Evolutionary conservation across 2,329 filamentous ascomycete species (phyloP).

Genomic region (Diaporthe longicolla): DNA sequence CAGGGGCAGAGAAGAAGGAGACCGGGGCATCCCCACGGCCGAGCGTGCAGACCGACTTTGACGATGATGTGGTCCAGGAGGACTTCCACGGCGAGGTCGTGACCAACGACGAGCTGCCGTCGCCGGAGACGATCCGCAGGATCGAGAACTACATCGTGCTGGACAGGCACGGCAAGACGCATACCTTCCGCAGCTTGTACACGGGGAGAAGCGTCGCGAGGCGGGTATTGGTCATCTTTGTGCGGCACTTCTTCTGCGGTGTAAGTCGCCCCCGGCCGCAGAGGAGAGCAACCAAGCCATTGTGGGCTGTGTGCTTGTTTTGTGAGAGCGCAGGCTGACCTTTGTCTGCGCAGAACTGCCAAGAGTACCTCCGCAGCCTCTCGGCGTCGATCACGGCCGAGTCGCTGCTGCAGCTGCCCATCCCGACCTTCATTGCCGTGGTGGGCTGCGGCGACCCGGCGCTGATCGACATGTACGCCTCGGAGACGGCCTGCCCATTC

Average conservation of each 20-base stretch:
- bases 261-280: constrained; percentile 63
- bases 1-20: constrained; percentile 37
- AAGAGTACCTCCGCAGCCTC: constrained; percentile 78
- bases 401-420: constrained; percentile 63
- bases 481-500: constrained; percentile 75
- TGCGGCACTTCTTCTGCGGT: constrained; percentile 86
- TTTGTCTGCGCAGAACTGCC: constrained; percentile 73
- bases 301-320: neutral
- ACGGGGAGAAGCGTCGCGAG: constrained; percentile 66
- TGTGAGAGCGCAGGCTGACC: neutral
- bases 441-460: constrained; percentile 80
- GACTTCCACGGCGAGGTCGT: constrained; percentile 71
- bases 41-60: constrained; percentile 37
- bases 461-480: constrained; percentile 77
- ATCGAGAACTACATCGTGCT: constrained; percentile 71
- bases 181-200: constrained; percentile 75
- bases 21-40: constrained; percentile 21
- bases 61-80: constrained; percentile 47
- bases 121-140: constrained; percentile 61
- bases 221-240: constrained; percentile 78
- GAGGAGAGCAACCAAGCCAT: neutral
- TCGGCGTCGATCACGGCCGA: constrained; percentile 69
- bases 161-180: constrained; percentile 71
- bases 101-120: constrained; percentile 69
- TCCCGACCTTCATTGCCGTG: constrained; percentile 75